Base-by-base conservation (phyloP, 176 grass and related monocot genomes). In the Dendrocalamus sinicus region DNA sequence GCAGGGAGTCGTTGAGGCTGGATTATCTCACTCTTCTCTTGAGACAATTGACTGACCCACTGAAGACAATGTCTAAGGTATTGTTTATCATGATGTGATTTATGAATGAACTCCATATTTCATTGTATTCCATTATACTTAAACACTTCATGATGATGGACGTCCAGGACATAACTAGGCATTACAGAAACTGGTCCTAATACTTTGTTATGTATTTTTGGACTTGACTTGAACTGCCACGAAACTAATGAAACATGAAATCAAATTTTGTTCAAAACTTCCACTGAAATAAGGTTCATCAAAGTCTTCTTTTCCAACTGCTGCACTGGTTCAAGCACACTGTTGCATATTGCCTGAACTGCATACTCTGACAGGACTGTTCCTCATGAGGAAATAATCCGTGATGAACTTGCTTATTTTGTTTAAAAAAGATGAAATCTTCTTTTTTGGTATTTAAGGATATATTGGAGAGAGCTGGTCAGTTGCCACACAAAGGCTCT, bases 11-110 rank as follows among this genome's bases (percentile, higher is more conserved):
- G 14, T 90, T 99, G 88, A 91, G 97, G 78, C 44, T 94, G 19
- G 94, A 99, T 85, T 96, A 94, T 86, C 86, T 94, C 32, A 94
- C 90, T 90, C 82, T 92, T 91, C 82, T 99, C 51, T 86, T 96
- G 84, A 92, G 84, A 86, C 78, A 94, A 63, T 80, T 96, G 82
- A 96, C 86, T 65, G 82, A 90, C 6, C 92, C 94, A 46, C 83
- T 99, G 55, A 90, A 82, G 65, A 87, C 77, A 85, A 92, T 94
- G 88, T 37, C 90, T 43, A 99, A 99, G 93, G 96, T 97, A 76
- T 91, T 78, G 24, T 86, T 75, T 79, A 61, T 83, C 59, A 83
- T 67, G 51, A 65, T 71, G n/a, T 65, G 23, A 47, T 71, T 46
- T 76, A 68, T 68, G 58, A 84, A 79, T 69, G 35, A 10, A 37